A percentile compares a stretch with the other conserved stretches of the same genome.
These are phyloP conservation scores for Anthoceros angustus DNA, from an alignment of 225 moss, liverwort and hornwort species.

Conservation along the genomic window DNA sequence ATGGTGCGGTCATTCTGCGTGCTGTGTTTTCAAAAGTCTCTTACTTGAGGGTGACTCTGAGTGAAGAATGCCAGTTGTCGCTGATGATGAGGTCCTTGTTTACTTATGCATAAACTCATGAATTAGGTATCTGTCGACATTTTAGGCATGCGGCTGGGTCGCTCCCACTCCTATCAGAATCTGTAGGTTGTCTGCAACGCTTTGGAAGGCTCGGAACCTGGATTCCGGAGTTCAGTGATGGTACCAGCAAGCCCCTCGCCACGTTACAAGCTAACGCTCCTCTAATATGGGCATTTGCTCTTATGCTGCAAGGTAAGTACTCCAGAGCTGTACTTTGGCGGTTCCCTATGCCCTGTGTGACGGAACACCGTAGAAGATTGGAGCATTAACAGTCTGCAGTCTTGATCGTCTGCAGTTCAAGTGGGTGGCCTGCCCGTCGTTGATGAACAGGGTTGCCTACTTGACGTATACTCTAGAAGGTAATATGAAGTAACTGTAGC, in stretches of 20 bases:
- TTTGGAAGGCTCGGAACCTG: constrained; percentile 50
- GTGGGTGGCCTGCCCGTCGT: constrained; percentile 90
- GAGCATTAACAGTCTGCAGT: too few species aligned
- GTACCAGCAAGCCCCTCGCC: constrained; percentile 42
- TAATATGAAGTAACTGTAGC: too few species aligned
- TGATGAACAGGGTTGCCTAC: constrained; percentile 69
- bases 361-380: too few species aligned
- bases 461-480: constrained; percentile 95
- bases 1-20: background rate
- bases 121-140: constrained; percentile 79
- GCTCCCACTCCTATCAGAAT: constrained; percentile 84
- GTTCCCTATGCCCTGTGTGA: too few species aligned
- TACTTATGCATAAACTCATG: constrained; percentile 6
- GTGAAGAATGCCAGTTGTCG: too few species aligned
- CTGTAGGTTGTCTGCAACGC: constrained; percentile 46
- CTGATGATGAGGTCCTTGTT: too few species aligned
- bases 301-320: constrained; percentile 68
- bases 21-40: background rate
- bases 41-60: background rate
- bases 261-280: constrained; percentile 52
- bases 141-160: constrained; percentile 81
- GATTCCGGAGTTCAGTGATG: constrained; percentile 65
- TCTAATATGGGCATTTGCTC: constrained; percentile 56
- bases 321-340: too few species aligned
- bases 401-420: constrained; percentile 45